A percentile compares a stretch with the other conserved stretches of the same genome.
phyloP scores from a whole-genome alignment of 352 stramenopile species.

The Globisporangium paddicum region DNA sequence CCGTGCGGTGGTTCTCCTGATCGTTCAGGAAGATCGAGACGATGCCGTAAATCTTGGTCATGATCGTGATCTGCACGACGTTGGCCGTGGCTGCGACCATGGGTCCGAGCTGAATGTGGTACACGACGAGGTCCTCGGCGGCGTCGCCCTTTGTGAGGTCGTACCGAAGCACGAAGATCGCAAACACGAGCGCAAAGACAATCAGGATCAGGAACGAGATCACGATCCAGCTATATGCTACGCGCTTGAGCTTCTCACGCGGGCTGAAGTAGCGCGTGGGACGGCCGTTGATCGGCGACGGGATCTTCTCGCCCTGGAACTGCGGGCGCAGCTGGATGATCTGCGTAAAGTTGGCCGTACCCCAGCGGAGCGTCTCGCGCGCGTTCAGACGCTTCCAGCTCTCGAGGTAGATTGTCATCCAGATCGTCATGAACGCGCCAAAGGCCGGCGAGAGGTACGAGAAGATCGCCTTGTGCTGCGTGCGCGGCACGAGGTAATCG shows the following conservation, averaged over 20 bases:
- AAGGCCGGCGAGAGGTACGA: slow-evolving; percentile 73
- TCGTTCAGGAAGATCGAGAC: slow-evolving; percentile 88
- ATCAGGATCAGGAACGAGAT: slow-evolving; percentile 74
- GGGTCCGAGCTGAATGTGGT: slow-evolving; percentile 62
- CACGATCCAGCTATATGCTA: slow-evolving; percentile 75
- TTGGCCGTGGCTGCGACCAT: slow-evolving; percentile 72
- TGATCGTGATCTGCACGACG: slow-evolving; percentile 80
- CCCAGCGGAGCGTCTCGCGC: slow-evolving; percentile 79
- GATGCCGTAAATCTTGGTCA: slow-evolving; percentile 91
- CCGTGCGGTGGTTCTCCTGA: slow-evolving; percentile 92
- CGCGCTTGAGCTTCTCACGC: slow-evolving; percentile 62
- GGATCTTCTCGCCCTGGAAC: slow-evolving; percentile 70
- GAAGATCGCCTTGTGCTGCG: slow-evolving; percentile 56
- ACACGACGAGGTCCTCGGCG: slow-evolving; percentile 48
- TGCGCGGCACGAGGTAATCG: slow-evolving; percentile 41
- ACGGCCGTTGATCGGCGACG: slow-evolving; percentile 68
- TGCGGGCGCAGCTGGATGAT: slow-evolving; percentile 64
- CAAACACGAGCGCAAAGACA: slow-evolving; percentile 65
- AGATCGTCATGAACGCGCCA: slow-evolving; percentile 87
- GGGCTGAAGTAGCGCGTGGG: slow-evolving; percentile 64
- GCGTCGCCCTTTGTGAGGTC: slow-evolving; percentile 62
- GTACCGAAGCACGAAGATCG: slow-evolving; percentile 77
- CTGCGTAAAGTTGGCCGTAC: slow-evolving; percentile 70
- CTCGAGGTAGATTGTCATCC: slow-evolving; percentile 88
- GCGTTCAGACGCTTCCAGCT: slow-evolving; percentile 87